Evolutionary conservation across 768 basidiomycete genomes (phyloP).

Genomic region (Suillus luteus): DNA sequence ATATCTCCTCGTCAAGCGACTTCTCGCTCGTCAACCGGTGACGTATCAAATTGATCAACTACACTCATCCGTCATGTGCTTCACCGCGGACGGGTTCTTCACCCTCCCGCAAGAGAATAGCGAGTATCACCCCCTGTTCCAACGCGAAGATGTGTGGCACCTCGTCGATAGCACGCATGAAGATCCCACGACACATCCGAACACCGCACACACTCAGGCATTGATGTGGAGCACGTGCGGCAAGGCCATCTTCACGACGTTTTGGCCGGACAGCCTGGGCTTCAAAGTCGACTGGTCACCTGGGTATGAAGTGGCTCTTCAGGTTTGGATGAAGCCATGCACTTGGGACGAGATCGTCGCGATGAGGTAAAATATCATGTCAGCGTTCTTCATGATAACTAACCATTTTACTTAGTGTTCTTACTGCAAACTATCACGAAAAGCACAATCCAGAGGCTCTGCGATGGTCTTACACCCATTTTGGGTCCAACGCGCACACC

Average conservation of each 20-base stretch:
- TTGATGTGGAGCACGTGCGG: slow-evolving; percentile 3
- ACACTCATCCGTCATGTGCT: slow-evolving; percentile 1
- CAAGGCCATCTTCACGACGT: slow-evolving; percentile 1
- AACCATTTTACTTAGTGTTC: neutral
- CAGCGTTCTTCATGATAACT: neutral
- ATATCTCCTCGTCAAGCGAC: slow-evolving; percentile 1
- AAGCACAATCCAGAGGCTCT: slow-evolving; percentile 1
- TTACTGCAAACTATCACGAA: neutral
- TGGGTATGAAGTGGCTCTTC: slow-evolving; percentile 5
- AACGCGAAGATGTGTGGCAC: slow-evolving; percentile 3
- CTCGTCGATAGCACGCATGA: neutral
- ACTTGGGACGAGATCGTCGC: slow-evolving; percentile 2
- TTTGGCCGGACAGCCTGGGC: slow-evolving; percentile 2
- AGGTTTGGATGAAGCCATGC: neutral
- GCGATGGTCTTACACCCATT: slow-evolving; percentile 1
- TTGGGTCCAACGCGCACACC: neutral
- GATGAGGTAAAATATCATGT: neutral
- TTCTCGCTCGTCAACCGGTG: slow-evolving; percentile 5
- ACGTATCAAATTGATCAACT: neutral
- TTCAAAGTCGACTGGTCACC: slow-evolving; percentile 2
- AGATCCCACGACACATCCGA: neutral
- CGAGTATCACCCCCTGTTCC: slow-evolving; percentile 3
- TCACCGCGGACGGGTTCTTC: slow-evolving; percentile 1
- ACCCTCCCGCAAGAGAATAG: neutral
- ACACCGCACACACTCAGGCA: neutral